phyloP scores from a whole-genome alignment of 106 monocot species.

The Allium fistulosum region DNA sequence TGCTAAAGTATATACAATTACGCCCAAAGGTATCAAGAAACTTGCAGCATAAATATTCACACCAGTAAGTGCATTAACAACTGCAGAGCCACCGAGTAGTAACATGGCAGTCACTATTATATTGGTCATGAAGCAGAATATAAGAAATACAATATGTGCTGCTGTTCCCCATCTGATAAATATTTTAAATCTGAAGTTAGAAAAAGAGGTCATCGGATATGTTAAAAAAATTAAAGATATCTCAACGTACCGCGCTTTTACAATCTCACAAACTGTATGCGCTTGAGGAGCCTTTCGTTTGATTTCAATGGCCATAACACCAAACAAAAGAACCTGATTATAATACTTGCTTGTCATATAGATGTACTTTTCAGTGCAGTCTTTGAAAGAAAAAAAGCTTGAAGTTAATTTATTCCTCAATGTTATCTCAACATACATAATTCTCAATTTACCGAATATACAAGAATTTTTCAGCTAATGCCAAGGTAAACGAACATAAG shows the following conservation, averaged over 20 bases:
- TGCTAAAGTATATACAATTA: constrained; percentile 83
- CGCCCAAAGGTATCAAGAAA: constrained; percentile 91
- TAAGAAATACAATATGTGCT: constrained; percentile 80
- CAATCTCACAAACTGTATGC: constrained; percentile 96
- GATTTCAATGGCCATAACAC: constrained; percentile 97
- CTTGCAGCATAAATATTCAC: constrained; percentile 88
- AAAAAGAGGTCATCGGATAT: too few species aligned
- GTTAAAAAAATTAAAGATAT: not conserved
- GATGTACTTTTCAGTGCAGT: not conserved
- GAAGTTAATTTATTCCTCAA: not conserved
- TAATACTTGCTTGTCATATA: not conserved
- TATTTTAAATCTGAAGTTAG: not conserved
- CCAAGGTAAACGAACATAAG: too few species aligned
- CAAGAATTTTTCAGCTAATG: too few species aligned
- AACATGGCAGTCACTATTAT: constrained; percentile 98
- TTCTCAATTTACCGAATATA: too few species aligned
- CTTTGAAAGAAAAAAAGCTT: not conserved
- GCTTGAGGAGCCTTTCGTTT: constrained; percentile 91
- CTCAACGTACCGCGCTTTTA: constrained; percentile 54
- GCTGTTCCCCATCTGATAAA: constrained; percentile 78
- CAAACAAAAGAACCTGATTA: constrained; percentile 82
- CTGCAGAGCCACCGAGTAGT: constrained; percentile 93
- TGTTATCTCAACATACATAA: too few species aligned
- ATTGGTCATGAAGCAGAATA: constrained; percentile 97
- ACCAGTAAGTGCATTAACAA: constrained; percentile 90